Percentiles rank a stretch among this genome's conserved stretches.
Evolutionary conservation across 1,284 basidiomycete genomes (phyloP).

Genomic region (Apiotrichum porosum): DNA sequence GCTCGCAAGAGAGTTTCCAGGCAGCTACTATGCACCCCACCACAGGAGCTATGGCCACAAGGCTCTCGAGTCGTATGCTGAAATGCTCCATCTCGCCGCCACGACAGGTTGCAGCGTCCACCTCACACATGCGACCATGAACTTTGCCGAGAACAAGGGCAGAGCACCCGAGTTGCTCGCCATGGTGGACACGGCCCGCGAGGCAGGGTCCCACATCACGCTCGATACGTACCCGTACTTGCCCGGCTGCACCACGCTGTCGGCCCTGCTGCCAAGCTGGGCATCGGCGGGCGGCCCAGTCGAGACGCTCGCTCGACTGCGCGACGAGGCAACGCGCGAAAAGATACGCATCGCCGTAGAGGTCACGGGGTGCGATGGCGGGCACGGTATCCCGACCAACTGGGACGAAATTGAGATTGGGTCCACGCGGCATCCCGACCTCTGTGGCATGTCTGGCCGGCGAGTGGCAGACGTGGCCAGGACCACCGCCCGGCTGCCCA

Average conservation of each 20-base stretch:
- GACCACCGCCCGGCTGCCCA: conserved; percentile 9
- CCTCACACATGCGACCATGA: conserved; percentile 46
- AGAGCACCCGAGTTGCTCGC: conserved; percentile 32
- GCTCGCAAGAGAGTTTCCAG: conserved; percentile 29
- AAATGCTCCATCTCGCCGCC: conserved; percentile 39
- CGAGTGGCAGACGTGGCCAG: conserved; percentile 26
- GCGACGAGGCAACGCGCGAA: conserved; percentile 26
- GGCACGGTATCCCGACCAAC: conserved; percentile 43
- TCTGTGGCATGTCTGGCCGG: conserved; percentile 21
- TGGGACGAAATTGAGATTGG: conserved; percentile 44
- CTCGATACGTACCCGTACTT: conserved; percentile 48
- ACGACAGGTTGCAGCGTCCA: conserved; percentile 41
- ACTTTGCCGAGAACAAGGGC: conserved; percentile 43
- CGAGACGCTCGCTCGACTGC: conserved; percentile 32
- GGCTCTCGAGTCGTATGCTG: conserved; percentile 38
- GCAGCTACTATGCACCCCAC: conserved; percentile 44
- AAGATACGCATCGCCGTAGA: conserved; percentile 41
- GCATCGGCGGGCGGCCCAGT: conserved; percentile 37
- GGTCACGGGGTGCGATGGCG: conserved; percentile 43
- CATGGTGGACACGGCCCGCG: conserved; percentile 31
- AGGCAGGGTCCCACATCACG: conserved; percentile 31
- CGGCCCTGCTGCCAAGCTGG: conserved; percentile 41
- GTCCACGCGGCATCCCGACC: conserved; percentile 23
- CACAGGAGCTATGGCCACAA: conserved; percentile 41
- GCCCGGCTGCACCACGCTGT: conserved; percentile 44